Percentiles rank a stretch among this genome's conserved stretches.
Evolutionary conservation across 2,329 filamentous ascomycete genomes (phyloP).

Genomic region (Scedosporium apiospermum): DNA sequence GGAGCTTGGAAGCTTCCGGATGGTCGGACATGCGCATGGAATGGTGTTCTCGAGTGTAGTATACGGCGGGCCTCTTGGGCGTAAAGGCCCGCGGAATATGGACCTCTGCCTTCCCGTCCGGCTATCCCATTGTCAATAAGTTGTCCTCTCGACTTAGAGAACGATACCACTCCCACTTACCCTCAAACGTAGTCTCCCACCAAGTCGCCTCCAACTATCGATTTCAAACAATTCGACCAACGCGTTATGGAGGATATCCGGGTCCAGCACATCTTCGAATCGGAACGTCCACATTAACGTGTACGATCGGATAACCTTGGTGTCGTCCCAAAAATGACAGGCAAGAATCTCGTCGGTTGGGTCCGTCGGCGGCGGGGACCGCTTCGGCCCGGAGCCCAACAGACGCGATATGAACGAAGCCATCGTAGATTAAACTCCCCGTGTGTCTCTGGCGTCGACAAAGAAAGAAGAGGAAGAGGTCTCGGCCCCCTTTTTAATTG

Average conservation of each 20-base stretch:
- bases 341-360: not conserved
- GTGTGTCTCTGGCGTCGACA: no score
- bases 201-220: not conserved
- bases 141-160: not conserved
- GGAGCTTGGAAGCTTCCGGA: not conserved
- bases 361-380: not conserved
- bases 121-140: not conserved
- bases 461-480: no score
- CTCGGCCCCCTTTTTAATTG: no score
- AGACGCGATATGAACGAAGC: not conserved
- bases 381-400: not conserved
- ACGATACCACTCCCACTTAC: not conserved
- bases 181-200: not conserved
- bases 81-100: not conserved
- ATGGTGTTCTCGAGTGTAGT: not conserved
- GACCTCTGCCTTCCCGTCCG: not conserved
- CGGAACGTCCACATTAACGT: not conserved
- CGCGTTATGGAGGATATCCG: not conserved
- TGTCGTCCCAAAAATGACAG: not conserved
- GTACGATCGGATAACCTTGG: not conserved
- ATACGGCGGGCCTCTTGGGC: not conserved
- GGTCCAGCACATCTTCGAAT: not conserved
- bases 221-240: not conserved
- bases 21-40: not conserved
- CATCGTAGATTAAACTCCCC: conserved; percentile 10